phyloP scores from a whole-genome alignment of 495 filamentous ascomycete species.

The Penicillium samsonianum region DNA sequence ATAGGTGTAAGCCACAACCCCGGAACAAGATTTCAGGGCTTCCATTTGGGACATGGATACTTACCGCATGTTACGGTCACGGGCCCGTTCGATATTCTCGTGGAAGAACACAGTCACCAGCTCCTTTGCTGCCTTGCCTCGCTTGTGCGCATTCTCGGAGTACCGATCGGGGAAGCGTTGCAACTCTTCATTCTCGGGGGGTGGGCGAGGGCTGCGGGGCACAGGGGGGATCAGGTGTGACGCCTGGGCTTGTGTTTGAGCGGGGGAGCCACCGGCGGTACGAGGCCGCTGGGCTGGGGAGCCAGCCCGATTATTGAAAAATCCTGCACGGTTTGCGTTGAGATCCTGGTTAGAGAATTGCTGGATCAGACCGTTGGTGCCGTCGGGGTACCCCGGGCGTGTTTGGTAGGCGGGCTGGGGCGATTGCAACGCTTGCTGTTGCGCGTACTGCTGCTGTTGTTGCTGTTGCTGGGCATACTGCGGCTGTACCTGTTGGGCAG shows the following conservation, averaged over 20 bases:
- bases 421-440: slow-evolving; percentile 50
- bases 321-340: slow-evolving; percentile 64
- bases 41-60: slow-evolving; percentile 23
- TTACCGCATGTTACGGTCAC: slow-evolving; percentile 88
- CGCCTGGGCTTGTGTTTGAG: slow-evolving; percentile 60
- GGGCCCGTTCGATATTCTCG: slow-evolving; percentile 88
- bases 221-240: slow-evolving; percentile 65
- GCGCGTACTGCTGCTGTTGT: slow-evolving; percentile 64
- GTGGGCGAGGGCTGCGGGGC: slow-evolving; percentile 51
- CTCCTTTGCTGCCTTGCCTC: slow-evolving; percentile 60
- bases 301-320: slow-evolving; percentile 64
- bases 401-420: slow-evolving; percentile 53
- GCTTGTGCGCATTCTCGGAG: slow-evolving; percentile 76
- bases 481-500: slow-evolving; percentile 55
- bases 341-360: slow-evolving; percentile 98
- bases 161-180: slow-evolving; percentile 78
- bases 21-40: background rate
- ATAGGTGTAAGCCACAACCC: slow-evolving; percentile 1
- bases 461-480: slow-evolving; percentile 56
- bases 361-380: slow-evolving; percentile 80
- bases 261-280: slow-evolving; percentile 64
- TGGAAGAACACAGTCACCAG: slow-evolving; percentile 89
- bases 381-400: slow-evolving; percentile 55
- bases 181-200: slow-evolving; percentile 48
- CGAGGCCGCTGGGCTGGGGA: slow-evolving; percentile 75